These are phyloP conservation scores for Nitzschia inconspicua DNA, from an alignment of 108 stramenopile genomes.

Conservation along the genomic window DNA sequence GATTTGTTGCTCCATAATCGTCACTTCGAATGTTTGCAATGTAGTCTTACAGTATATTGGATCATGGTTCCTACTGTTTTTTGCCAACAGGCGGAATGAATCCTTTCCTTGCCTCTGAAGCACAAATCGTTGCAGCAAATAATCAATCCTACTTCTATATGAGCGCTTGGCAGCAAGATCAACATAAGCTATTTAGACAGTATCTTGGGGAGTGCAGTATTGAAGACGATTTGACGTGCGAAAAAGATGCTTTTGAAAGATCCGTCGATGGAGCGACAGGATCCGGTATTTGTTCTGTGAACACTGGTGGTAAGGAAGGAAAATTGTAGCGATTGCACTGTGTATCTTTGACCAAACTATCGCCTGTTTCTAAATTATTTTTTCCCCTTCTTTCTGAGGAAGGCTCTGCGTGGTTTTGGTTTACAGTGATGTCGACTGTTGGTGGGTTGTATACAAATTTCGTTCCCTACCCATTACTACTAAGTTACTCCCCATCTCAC, in stretches of 20 bases:
- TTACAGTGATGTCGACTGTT: slow-evolving; percentile 20
- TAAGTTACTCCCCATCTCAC: not conserved
- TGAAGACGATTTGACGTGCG: not conserved
- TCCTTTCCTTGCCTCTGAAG: not conserved
- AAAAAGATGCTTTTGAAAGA: not conserved
- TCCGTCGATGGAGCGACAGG: slow-evolving; percentile 19
- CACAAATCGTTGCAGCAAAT: not conserved
- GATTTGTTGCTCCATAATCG: no score
- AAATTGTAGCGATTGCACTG: no score
- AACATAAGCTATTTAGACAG: no score
- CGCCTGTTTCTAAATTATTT: no score
- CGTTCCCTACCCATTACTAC: not conserved
- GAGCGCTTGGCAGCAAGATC: no score
- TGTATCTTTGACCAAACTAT: no score
- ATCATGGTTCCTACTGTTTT: not conserved
- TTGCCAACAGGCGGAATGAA: not conserved
- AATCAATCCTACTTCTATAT: not conserved
- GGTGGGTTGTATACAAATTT: not conserved
- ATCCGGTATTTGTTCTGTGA: not conserved
- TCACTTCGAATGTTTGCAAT: no score
- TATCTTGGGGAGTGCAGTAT: not conserved
- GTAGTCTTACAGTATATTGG: no score
- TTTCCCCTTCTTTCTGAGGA: no score
- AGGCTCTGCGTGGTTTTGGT: slow-evolving; percentile 20
- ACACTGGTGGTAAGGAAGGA: no score